Base-by-base conservation (phyloP, 768 basidiomycete species). In the Fistulinella prunicolor region DNA sequence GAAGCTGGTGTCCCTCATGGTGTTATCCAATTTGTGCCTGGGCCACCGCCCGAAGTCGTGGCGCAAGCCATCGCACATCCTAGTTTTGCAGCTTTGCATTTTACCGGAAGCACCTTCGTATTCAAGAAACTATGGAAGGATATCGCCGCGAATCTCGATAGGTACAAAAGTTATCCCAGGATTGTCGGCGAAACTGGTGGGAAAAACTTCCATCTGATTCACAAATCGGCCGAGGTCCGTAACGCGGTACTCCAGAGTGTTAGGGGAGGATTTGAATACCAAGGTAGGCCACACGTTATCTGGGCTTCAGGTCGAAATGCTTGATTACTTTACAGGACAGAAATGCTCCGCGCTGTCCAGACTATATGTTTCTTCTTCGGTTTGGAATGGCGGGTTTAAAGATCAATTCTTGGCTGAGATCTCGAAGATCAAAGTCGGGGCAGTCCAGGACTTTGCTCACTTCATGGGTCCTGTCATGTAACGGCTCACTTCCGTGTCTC, bases 391-490 rank as follows among this genome's bases (percentile, higher is more conserved):
- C 24, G 91, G 90, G 23, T 98, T 98, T 79, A 89, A 87, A 65
- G 82, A 90, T 38, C 75, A 79, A 62, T 71, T 96, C 39, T 67
- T 93, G 53, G 64, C 67, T 16, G 88, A 96, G 67, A 76, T 85
- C 41, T 77, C 83, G 13, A 90, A 86, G 70, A 94, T 99, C 69
- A 89, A 80, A 62, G 81, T 95, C 48, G 96, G 96, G 3, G 65
- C 79, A 16, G 81, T 81, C 17, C 75, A 77, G 42, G 85, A 93
- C 44, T 93, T 86, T 70, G 61, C 71, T 32, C 86, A 89, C 74
- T 99, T 95, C 65, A 82, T 96, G 78, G 96, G 96, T 6, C 94
- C 96, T 49, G 95, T 99, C 49, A 98, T 98, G 91, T 93, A 60
- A 48, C 74, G 28, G 44, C 38, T 17, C 24, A 40, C 37, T 32